phyloP scores from a whole-genome alignment of 2,329 filamentous ascomycete species.

The Ascochyta viciae-villosae region DNA sequence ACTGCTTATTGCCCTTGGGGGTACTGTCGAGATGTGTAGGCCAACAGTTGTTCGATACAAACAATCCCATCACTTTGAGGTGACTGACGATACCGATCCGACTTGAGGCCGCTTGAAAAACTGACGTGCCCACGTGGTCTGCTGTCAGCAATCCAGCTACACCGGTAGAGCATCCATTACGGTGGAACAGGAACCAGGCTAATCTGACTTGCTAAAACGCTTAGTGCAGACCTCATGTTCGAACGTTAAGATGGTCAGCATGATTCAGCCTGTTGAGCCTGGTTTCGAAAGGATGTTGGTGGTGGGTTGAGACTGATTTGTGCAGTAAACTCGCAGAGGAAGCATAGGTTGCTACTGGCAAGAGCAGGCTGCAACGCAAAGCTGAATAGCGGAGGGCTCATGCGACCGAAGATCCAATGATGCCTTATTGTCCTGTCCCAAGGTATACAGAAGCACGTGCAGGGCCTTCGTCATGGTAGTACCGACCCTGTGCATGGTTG shows the following conservation, averaged over 20 bases:
- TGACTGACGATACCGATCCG: not conserved
- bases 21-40: not conserved
- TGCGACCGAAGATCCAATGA: not conserved
- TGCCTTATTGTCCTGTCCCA: not conserved
- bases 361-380: too few species aligned
- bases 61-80: not conserved
- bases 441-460: not conserved
- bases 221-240: not conserved
- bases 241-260: too few species aligned
- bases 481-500: not conserved
- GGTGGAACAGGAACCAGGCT: not conserved
- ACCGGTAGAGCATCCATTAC: not conserved
- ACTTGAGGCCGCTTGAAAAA: not conserved
- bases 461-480: not conserved
- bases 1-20: too few species aligned
- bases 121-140: not conserved
- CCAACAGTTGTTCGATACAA: not conserved
- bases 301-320: too few species aligned
- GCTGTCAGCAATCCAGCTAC: not conserved
- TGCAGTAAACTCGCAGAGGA: too few species aligned
- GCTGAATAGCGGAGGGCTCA: not conserved
- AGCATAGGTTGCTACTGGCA: too few species aligned
- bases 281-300: too few species aligned
- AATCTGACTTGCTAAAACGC: not conserved
- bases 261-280: too few species aligned